Evolutionary conservation across 2,329 filamentous ascomycete genomes (phyloP), one percentile per base, ranked within the genome.

Genomic region (Colletotrichum caudatum): DNA sequence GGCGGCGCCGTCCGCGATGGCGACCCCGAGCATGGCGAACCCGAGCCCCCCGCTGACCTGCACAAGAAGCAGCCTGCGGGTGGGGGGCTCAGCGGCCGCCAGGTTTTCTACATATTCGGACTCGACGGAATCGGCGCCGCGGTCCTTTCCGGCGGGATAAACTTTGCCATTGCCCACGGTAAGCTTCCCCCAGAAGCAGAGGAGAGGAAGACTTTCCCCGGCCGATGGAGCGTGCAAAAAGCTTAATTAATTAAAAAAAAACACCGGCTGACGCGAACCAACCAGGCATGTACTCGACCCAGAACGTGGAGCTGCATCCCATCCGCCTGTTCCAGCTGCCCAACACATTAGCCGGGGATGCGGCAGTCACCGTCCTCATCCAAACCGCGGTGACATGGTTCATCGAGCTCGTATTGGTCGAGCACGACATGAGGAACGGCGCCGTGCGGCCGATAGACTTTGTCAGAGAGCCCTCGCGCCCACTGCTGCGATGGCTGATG

Each of bases 101-200:
- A 88, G 73, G 69, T 83, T 26, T 82, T 87, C 68, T 88, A 88
- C 76, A 79, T 88, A 18, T 83, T 87, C 57, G 74, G 83, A 1
- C 74, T 86, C 3, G 82, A 87, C 68, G 86, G 85, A 5, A 35
- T 88, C 44, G 83, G 83, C 18, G 84, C 84, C 12, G 81, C 83
- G 72, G 60, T 84, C n/a, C 56, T 88, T 2, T 86, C 85, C 0
- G 86, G 82, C 0, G 84, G 79, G 29, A 84, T 88, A 72, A 88
- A 88, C 78, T 87, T 88, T 76, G 83, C 81, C 56, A 81, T 88
- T 69, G 86, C 84, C 20, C 88, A 86, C 73, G 83, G 85, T 87
- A 75, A 69, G 78, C 76, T 20, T 6, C 26, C 46, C 46, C 8
- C 3, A 4, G 23, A 14, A 35, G 39, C 1, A 16, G 14, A 39